Conservation (phyloP, 2,329 filamentous ascomycete species). For the Pseudogymnoascus sp. region DNA sequence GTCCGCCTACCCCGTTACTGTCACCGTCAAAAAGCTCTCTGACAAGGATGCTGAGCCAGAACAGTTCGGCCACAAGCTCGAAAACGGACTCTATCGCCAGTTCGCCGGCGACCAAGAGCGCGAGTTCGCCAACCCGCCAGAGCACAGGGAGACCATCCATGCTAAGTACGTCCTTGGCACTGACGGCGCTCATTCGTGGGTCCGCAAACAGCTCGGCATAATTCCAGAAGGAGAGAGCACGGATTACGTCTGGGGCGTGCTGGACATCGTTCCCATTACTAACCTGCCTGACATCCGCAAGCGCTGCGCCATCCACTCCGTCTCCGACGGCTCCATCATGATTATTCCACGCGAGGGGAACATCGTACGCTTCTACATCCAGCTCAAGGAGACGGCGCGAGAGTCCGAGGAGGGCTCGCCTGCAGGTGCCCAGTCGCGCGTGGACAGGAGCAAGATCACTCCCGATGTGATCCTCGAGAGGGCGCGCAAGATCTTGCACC, state of each 20-base stretch:
- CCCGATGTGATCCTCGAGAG: conserved; percentile 53
- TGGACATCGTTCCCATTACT: conserved; percentile 44
- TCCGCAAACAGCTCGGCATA: conserved; percentile 34
- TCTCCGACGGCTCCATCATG: conserved; percentile 46
- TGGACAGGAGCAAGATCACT: conserved; percentile 54
- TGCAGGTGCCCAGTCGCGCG: conserved; percentile 23
- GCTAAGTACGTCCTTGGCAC: conserved; percentile 41
- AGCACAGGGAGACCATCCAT: conserved; percentile 24
- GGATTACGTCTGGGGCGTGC: conserved; percentile 37
- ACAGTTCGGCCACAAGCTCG: conserved; percentile 22
- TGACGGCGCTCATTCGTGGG: conserved; percentile 42
- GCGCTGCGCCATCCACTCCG: conserved; percentile 50
- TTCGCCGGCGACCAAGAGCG: conserved; percentile 45
- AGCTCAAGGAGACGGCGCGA: conserved; percentile 38
- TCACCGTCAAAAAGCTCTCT: conserved; percentile 46
- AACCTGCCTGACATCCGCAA: conserved; percentile 54
- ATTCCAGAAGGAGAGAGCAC: conserved; percentile 35
- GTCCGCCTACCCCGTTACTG: conserved; percentile 49
- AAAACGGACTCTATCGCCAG: conserved; percentile 47
- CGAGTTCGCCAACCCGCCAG: conserved; percentile 25
- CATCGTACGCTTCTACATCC: conserved; percentile 56
- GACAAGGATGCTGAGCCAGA: conserved; percentile 39
- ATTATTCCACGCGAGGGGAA: conserved; percentile 60
- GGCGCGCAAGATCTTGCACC: conserved; percentile 55
- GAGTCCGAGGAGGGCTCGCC: conserved; percentile 33